Evolutionary conservation across 352 stramenopile species (phyloP).

Genomic region (Pythium biforme): DNA sequence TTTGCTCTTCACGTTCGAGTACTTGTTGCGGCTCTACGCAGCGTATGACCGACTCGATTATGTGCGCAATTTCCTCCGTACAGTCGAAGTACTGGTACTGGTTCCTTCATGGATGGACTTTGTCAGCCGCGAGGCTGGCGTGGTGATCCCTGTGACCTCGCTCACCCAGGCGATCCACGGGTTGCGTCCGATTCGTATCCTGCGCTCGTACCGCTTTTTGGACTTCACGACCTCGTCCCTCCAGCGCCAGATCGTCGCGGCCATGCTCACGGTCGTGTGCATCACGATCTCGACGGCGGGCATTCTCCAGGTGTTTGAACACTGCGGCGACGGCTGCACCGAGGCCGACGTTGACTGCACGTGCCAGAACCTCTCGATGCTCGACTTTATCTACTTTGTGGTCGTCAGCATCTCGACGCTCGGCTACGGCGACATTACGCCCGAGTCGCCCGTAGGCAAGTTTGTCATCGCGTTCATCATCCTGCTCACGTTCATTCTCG

Average conservation of each 20-base stretch:
- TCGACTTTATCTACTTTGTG: conserved; percentile 81
- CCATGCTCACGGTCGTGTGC: conserved; percentile 61
- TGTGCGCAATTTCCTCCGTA: conserved; percentile 40
- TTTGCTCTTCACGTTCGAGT: conserved; percentile 71
- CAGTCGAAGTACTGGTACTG: conserved; percentile 61
- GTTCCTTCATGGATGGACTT: conserved; percentile 56
- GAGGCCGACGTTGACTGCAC: conserved; percentile 20
- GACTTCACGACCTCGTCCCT: conserved; percentile 74
- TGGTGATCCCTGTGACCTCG: conserved; percentile 7
- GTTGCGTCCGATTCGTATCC: conserved; percentile 57
- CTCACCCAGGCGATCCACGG: conserved; percentile 32
- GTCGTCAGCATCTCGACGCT: conserved; percentile 86
- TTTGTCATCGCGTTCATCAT: conserved; percentile 82
- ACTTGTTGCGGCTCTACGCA: conserved; percentile 54
- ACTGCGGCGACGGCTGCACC: conserved; percentile 35
- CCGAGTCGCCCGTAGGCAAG: conserved; percentile 61
- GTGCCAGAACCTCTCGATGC: conserved; percentile 64
- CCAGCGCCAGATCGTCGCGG: conserved; percentile 61
- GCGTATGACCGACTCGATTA: conserved; percentile 68
- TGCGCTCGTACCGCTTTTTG: conserved; percentile 70
- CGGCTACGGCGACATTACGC: conserved; percentile 79
- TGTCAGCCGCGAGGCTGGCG: not conserved
- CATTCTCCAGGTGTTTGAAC: conserved; percentile 64
- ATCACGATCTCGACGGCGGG: conserved; percentile 73
- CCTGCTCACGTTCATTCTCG: conserved; percentile 78